Evolutionary conservation across 1,284 basidiomycete species (phyloP).

Genomic region (Gymnopus androsaceus): DNA sequence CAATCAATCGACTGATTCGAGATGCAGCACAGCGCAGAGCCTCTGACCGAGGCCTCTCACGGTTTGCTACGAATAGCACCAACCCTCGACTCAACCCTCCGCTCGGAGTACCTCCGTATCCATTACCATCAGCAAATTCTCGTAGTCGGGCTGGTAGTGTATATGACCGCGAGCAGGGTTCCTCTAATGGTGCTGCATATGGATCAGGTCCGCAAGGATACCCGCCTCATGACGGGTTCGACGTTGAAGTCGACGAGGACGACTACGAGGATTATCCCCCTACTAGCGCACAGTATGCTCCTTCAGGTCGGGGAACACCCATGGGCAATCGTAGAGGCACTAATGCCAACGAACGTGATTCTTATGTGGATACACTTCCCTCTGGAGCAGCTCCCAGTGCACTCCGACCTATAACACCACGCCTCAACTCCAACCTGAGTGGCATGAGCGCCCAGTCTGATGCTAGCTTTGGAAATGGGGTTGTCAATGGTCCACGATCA

Average conservation of each 20-base stretch:
- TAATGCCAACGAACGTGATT: constrained; percentile 61
- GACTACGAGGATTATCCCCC: constrained; percentile 74
- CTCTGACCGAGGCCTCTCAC: constrained; percentile 55
- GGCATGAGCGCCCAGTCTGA: constrained; percentile 51
- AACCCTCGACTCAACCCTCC: constrained; percentile 29
- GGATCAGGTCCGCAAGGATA: constrained; percentile 54
- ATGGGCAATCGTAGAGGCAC: constrained; percentile 53
- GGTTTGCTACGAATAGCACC: constrained; percentile 42
- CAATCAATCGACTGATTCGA: constrained; percentile 86
- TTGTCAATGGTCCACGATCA: constrained; percentile 37
- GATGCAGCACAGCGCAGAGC: constrained; percentile 64
- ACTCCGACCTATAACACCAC: constrained; percentile 46
- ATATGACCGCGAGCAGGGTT: constrained; percentile 44
- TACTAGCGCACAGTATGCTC: constrained; percentile 40
- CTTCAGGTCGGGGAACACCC: constrained; percentile 73
- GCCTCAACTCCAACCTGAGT: constrained; percentile 48
- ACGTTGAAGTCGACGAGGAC: constrained; percentile 68
- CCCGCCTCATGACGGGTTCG: constrained; percentile 66
- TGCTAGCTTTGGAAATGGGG: constrained; percentile 48
- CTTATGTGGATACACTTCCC: constrained; percentile 63
- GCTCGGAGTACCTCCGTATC: constrained; percentile 24
- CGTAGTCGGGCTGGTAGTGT: constrained; percentile 34
- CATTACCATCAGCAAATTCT: constrained; percentile 15
- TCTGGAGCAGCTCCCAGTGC: constrained; percentile 31
- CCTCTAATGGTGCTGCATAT: constrained; percentile 29